phyloP scores from a whole-genome alignment of 352 stramenopile species.

The Pythium graminicola region DNA sequence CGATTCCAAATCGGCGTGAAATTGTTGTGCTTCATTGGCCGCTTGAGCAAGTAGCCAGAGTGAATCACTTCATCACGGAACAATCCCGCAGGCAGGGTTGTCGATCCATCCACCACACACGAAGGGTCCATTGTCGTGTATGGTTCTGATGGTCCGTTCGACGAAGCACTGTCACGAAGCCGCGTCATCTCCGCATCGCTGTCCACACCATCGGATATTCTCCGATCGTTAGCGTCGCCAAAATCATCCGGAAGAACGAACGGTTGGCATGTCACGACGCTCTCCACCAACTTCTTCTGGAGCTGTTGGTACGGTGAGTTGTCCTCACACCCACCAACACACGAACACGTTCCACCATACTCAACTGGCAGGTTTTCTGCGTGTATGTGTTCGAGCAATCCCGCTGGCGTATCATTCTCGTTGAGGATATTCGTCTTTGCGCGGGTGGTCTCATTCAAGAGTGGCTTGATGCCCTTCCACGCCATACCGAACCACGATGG shows the following conservation, averaged over 20 bases:
- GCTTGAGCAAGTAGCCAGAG: slow-evolving; percentile 74
- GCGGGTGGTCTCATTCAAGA: slow-evolving; percentile 83
- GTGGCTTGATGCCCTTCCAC: slow-evolving; percentile 86
- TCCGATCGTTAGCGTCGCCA: background rate
- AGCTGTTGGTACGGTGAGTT: slow-evolving; percentile 62
- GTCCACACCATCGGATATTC: background rate
- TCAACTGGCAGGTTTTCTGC: slow-evolving; percentile 57
- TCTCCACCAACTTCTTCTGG: slow-evolving; percentile 46
- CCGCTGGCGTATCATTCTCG: slow-evolving; percentile 45
- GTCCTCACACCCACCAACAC: slow-evolving; percentile 52
- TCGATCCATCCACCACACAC: background rate
- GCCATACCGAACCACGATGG: slow-evolving; percentile 88
- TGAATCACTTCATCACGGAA: slow-evolving; percentile 67
- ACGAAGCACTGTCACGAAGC: slow-evolving; percentile 16
- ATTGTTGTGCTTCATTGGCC: slow-evolving; percentile 83
- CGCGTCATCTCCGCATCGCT: slow-evolving; percentile 3
- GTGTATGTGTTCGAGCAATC: slow-evolving; percentile 55
- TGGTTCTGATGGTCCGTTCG: slow-evolving; percentile 8
- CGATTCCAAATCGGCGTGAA: slow-evolving; percentile 63
- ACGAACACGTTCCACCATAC: slow-evolving; percentile 64
- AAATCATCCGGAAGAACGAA: slow-evolving; percentile 27
- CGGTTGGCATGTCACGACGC: slow-evolving; percentile 40
- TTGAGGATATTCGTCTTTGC: slow-evolving; percentile 85
- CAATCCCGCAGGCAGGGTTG: slow-evolving; percentile 13
- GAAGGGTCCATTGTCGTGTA: background rate